A percentile compares a stretch with the other conserved stretches of the same genome.
Evolutionary conservation across 768 basidiomycete genomes (phyloP).

Genomic region (Naematelia aurantialba): DNA sequence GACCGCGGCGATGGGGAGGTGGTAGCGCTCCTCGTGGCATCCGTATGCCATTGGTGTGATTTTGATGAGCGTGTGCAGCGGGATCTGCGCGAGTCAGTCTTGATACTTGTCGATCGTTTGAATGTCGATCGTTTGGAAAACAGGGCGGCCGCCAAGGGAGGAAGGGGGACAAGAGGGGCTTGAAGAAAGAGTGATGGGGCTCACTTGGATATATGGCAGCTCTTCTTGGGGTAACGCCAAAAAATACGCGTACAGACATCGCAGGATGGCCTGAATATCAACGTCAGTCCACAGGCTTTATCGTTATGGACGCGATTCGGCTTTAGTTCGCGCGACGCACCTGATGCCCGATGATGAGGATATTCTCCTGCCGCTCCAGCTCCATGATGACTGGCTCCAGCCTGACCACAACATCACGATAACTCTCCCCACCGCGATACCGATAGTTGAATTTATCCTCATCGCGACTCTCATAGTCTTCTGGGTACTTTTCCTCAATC

Average conservation of each 20-base stretch:
- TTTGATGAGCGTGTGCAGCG: slow-evolving; percentile 91
- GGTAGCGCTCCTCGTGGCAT: slow-evolving; percentile 93
- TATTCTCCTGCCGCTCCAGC: slow-evolving; percentile 94
- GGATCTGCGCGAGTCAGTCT: slow-evolving; percentile 23
- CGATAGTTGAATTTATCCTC: slow-evolving; percentile 99
- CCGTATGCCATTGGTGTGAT: slow-evolving; percentile 97
- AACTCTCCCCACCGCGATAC: slow-evolving; percentile 92
- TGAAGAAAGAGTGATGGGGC: background rate
- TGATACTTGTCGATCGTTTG: background rate
- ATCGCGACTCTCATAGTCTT: slow-evolving; percentile 96
- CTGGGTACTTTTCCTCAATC: slow-evolving; percentile 92
- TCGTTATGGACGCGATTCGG: no score
- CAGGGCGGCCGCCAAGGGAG: background rate
- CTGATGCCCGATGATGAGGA: slow-evolving; percentile 95
- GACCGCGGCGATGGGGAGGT: slow-evolving; percentile 85
- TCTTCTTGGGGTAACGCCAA: slow-evolving; percentile 77
- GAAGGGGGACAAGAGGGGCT: background rate
- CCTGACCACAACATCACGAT: slow-evolving; percentile 90
- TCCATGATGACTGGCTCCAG: slow-evolving; percentile 99
- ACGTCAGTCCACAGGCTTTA: no score
- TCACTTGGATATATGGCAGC: slow-evolving; percentile 93
- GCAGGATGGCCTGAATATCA: slow-evolving; percentile 57
- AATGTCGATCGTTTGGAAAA: background rate
- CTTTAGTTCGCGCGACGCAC: slow-evolving; percentile 50
- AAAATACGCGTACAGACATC: slow-evolving; percentile 83